phyloP scores from a whole-genome alignment of 345 rosid genomes.

The Rhodamnia rubescens region DNA sequence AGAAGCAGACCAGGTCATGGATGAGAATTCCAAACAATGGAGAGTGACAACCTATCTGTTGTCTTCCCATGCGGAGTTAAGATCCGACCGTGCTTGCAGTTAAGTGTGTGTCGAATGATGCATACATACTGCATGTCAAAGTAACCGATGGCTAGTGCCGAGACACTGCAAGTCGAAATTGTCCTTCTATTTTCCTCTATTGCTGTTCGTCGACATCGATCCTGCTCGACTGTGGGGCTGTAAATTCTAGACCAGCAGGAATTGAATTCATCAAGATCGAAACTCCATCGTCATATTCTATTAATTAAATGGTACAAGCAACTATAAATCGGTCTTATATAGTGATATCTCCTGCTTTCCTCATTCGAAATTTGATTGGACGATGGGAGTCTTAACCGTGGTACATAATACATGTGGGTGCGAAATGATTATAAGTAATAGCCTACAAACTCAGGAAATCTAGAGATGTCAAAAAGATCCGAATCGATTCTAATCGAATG shows the following conservation, averaged over 20 bases:
- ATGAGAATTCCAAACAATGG: background rate
- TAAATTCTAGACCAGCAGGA: background rate
- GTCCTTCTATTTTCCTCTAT: background rate
- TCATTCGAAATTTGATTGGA: background rate
- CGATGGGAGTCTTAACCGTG: background rate
- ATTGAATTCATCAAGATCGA: background rate
- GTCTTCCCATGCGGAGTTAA: background rate
- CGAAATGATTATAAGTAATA: background rate
- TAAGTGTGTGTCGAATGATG: background rate
- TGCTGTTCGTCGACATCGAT: accelerated
- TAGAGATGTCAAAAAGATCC: background rate
- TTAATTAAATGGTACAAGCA: background rate
- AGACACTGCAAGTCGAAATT: background rate
- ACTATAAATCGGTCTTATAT: accelerated
- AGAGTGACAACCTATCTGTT: background rate
- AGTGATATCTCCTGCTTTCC: too few relatives aligned
- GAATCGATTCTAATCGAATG: background rate
- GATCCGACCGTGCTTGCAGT: background rate
- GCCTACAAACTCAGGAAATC: background rate
- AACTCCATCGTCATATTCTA: accelerated
- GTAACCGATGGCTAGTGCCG: background rate
- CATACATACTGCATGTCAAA: background rate
- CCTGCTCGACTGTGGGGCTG: background rate
- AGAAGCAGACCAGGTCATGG: background rate
- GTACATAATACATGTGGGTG: background rate